Conservation (phyloP, 2,329 filamentous ascomycete genomes). For the Nectriaceae sp. region DNA sequence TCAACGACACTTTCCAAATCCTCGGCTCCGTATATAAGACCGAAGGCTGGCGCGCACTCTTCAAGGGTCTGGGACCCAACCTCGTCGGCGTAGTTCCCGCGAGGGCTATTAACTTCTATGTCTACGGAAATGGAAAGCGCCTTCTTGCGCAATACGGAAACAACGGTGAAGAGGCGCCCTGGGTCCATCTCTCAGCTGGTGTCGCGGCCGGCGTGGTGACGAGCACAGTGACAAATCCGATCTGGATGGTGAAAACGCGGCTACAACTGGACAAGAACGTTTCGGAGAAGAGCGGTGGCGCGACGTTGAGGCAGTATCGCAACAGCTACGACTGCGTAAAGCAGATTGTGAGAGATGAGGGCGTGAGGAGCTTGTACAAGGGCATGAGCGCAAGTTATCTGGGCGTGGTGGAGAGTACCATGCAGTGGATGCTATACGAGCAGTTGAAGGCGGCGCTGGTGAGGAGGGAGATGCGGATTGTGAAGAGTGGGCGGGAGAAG, state of each 20-base stretch:
- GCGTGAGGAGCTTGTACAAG: slow-evolving; percentile 80
- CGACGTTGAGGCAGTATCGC: slow-evolving; percentile 69
- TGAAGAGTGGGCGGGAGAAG: slow-evolving; percentile 60
- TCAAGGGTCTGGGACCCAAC: slow-evolving; percentile 92
- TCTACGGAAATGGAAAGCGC: slow-evolving; percentile 89
- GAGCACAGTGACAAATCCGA: slow-evolving; percentile 89
- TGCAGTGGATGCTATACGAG: slow-evolving; percentile 95
- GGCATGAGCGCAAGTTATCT: slow-evolving; percentile 91
- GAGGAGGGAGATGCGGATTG: slow-evolving; percentile 60
- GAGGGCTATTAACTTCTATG: slow-evolving; percentile 89
- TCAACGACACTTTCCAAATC: slow-evolving; percentile 85
- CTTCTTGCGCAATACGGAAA: slow-evolving; percentile 77
- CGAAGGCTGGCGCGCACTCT: slow-evolving; percentile 85
- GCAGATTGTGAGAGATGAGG: slow-evolving; percentile 80
- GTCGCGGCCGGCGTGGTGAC: slow-evolving; percentile 80
- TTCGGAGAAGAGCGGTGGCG: slow-evolving; percentile 58
- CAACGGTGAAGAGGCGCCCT: slow-evolving; percentile 66
- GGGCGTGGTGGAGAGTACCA: slow-evolving; percentile 83
- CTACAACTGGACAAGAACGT: slow-evolving; percentile 88
- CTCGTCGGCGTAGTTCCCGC: slow-evolving; percentile 88
- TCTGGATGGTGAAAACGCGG: slow-evolving; percentile 94
- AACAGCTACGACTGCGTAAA: slow-evolving; percentile 87
- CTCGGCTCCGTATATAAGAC: slow-evolving; percentile 75
- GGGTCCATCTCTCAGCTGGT: slow-evolving; percentile 78
- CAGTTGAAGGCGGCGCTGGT: slow-evolving; percentile 80